phyloP scores from a whole-genome alignment of 139 green algal genomes.

The Dunaliella primolecta region DNA sequence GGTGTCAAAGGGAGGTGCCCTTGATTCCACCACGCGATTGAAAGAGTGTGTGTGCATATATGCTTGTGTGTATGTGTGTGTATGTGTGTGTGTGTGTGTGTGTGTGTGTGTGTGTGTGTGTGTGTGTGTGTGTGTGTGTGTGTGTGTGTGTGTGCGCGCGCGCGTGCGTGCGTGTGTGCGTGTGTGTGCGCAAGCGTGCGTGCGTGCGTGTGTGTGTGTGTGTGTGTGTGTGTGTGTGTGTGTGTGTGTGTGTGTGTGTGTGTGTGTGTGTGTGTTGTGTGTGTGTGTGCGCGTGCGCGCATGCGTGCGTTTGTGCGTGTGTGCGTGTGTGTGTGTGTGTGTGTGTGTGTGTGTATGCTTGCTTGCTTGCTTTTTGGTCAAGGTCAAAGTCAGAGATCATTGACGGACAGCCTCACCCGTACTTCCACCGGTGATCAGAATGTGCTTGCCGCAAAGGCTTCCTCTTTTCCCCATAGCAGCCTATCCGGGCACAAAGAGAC shows the following conservation, averaged over 20 bases:
- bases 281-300: no score
- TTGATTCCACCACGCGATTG: no score
- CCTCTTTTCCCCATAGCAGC: background rate
- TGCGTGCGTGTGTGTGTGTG: background rate
- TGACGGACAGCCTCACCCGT: no score
- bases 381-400: background rate
- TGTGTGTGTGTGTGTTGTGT: no score
- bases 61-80: background rate
- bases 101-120: background rate
- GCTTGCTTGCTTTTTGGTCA: background rate
- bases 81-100: background rate
- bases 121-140: no score
- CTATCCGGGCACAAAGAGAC: no score
- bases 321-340: no score
- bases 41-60: slow-evolving; percentile 15
- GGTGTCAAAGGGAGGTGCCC: no score
- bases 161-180: no score
- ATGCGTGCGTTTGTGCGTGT: no score
- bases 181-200: background rate
- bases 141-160: no score
- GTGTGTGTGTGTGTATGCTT: background rate
- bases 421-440: slow-evolving; percentile 75
- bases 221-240: background rate
- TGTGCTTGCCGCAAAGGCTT: slow-evolving; percentile 56
- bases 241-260: background rate